Evolutionary conservation across 345 rosid species (phyloP).

Genomic region (Populus pruinosa): DNA sequence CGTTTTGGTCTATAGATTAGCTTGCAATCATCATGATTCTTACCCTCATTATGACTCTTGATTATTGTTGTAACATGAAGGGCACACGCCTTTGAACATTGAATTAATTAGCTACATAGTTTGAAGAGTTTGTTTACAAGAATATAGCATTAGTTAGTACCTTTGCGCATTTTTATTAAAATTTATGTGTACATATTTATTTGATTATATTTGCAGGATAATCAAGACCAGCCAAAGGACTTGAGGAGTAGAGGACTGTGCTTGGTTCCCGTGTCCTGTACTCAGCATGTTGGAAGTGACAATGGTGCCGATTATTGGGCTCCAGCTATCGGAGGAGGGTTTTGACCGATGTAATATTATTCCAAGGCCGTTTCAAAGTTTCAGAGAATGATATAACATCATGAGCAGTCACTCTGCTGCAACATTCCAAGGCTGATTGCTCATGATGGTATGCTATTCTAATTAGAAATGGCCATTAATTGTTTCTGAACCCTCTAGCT

Average conservation of each 20-base stretch:
- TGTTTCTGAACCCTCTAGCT: slow-evolving; percentile 2
- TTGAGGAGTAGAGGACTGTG: slow-evolving; percentile 79
- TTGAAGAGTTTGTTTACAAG: background rate
- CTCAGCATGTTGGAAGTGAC: slow-evolving; percentile 59
- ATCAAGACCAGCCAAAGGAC: slow-evolving; percentile 44
- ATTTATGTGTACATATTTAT: background rate
- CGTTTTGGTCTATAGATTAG: background rate
- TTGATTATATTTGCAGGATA: slow-evolving; percentile 23
- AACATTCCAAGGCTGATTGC: slow-evolving; percentile 56
- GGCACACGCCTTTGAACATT: background rate
- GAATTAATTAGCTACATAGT: background rate
- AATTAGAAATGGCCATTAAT: background rate
- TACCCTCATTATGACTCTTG: background rate
- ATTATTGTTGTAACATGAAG: too few relatives aligned
- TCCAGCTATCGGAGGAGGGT: slow-evolving; percentile 50
- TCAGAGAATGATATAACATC: slow-evolving; percentile 47
- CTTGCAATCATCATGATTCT: slow-evolving; percentile 14
- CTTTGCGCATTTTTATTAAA: background rate
- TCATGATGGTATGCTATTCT: slow-evolving; percentile 63
- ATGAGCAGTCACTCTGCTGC: slow-evolving; percentile 55
- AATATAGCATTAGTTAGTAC: background rate
- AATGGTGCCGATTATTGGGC: slow-evolving; percentile 80
- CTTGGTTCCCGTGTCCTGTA: slow-evolving; percentile 72
- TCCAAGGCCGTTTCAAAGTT: background rate
- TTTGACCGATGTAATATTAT: slow-evolving; percentile 10